These are phyloP conservation scores for Passiflora organensis DNA, from an alignment of 345 rosid species.

Conservation along the genomic window DNA sequence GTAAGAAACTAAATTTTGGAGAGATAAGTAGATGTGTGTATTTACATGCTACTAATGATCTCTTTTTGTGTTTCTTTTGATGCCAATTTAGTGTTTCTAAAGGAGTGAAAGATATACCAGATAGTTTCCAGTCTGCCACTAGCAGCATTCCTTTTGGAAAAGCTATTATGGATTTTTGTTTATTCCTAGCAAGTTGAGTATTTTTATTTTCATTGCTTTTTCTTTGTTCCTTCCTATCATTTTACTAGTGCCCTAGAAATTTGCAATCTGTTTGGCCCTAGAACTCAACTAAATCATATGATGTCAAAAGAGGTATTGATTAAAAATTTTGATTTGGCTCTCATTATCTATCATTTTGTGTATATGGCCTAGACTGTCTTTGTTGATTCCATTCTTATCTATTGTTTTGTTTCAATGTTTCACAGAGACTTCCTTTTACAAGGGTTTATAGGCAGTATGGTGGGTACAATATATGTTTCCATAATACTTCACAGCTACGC, in stretches of 20 bases:
- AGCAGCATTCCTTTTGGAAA: constrained; percentile 89
- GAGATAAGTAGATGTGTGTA: not conserved
- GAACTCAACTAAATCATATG: constrained; percentile 77
- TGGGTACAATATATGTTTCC: constrained; percentile 81
- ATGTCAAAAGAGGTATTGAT: constrained; percentile 66
- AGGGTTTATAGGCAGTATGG: constrained; percentile 86
- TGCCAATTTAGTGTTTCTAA: constrained; percentile 61
- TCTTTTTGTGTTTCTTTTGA: not conserved
- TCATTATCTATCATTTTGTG: not conserved
- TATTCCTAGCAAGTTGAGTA: constrained; percentile 69
- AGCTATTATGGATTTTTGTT: constrained; percentile 78
- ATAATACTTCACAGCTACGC: constrained; percentile 95
- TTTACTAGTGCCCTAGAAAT: constrained; percentile 92
- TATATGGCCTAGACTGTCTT: not conserved
- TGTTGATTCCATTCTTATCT: not conserved
- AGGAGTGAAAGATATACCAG: constrained; percentile 85
- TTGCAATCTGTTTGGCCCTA: constrained; percentile 92
- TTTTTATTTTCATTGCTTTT: constrained; percentile 79
- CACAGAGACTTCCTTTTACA: constrained; percentile 93
- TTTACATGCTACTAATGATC: not conserved
- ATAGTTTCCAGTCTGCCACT: constrained; percentile 77
- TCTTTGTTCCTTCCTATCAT: constrained; percentile 90
- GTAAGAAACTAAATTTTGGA: not conserved
- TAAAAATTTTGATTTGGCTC: not conserved
- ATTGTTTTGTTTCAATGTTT: constrained; percentile 7